These are phyloP conservation scores for Fulvia fulva DNA, from an alignment of 2,329 filamentous ascomycete genomes.

Conservation along the genomic window DNA sequence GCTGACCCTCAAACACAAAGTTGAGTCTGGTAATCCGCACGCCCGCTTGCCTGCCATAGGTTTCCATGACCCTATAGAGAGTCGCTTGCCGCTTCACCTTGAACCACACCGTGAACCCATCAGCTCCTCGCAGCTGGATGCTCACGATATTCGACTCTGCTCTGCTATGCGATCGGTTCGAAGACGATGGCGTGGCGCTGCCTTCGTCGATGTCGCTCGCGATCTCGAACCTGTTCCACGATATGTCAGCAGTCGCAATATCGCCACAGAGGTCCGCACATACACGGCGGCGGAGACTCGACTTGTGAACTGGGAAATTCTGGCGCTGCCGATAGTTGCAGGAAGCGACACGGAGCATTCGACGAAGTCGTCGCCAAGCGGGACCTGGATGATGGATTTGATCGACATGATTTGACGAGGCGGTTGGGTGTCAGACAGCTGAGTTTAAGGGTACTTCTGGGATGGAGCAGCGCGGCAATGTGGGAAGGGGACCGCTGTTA, in stretches of 20 bases:
- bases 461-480: background rate
- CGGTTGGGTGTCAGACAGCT: background rate
- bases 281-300: background rate
- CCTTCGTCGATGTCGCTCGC: background rate
- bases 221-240: background rate
- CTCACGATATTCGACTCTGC: background rate
- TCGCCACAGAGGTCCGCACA: background rate
- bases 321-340: background rate
- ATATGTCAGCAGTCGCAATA: background rate
- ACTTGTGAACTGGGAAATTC: background rate
- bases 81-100: background rate
- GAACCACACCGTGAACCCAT: background rate
- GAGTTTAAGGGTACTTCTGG: background rate
- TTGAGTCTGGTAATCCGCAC: background rate
- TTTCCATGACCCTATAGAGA: background rate
- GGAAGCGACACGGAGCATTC: background rate
- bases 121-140: background rate
- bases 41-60: background rate
- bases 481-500: background rate
- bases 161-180: background rate
- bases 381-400: background rate
- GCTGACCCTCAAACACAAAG: background rate
- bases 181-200: background rate
- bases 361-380: background rate
- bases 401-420: background rate